Percentiles rank a stretch among this genome's conserved stretches.
phyloP scores from a whole-genome alignment of 768 basidiomycete species.

The Leccinum olivaceopallidum region DNA sequence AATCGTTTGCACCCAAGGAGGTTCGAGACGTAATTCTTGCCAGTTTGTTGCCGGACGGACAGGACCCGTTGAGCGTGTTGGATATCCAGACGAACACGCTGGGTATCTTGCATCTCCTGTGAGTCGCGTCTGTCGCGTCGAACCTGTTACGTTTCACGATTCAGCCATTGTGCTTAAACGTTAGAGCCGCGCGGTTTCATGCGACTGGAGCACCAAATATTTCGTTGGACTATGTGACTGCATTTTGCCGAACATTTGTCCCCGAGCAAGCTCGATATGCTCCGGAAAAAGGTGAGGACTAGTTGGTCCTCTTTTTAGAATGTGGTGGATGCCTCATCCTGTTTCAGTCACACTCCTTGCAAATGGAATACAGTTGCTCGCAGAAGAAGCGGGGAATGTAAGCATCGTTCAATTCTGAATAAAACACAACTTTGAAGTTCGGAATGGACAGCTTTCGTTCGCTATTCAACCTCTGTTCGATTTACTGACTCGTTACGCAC shows the following conservation, averaged over 20 bases:
- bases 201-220: slow-evolving; percentile 40
- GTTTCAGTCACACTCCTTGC: slow-evolving; percentile 63
- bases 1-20: slow-evolving; percentile 53
- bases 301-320: neutral
- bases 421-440: slow-evolving; percentile 16
- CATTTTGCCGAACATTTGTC: slow-evolving; percentile 64
- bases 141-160: neutral
- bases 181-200: slow-evolving; percentile 61
- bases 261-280: slow-evolving; percentile 64
- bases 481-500: slow-evolving; percentile 64
- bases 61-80: slow-evolving; percentile 67
- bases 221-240: slow-evolving; percentile 41
- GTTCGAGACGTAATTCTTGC: slow-evolving; percentile 57
- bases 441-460: slow-evolving; percentile 36
- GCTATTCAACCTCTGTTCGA: slow-evolving; percentile 60
- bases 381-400: slow-evolving; percentile 52
- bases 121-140: slow-evolving; percentile 28
- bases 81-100: slow-evolving; percentile 59
- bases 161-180: neutral
- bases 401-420: slow-evolving; percentile 22
- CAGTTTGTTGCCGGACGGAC: slow-evolving; percentile 52
- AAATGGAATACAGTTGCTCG: slow-evolving; percentile 56
- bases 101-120: slow-evolving; percentile 74
- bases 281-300: slow-evolving; percentile 63
- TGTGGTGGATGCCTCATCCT: slow-evolving; percentile 5